phyloP scores from a whole-genome alignment of 2,329 filamentous ascomycete species.

The Diaporthe humulicola region DNA sequence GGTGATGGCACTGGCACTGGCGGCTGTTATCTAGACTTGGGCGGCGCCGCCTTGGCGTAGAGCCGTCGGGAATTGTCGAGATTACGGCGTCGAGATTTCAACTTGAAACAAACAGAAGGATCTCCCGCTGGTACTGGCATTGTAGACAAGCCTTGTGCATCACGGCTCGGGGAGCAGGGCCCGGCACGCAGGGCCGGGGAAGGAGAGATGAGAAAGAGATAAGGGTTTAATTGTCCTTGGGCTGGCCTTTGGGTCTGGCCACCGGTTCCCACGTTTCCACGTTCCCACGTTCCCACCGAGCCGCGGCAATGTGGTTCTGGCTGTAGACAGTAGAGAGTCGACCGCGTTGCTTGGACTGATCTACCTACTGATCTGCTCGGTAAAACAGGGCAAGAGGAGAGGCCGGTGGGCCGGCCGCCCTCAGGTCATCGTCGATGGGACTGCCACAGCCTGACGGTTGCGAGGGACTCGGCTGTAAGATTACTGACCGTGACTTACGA shows the following conservation, averaged over 20 bases:
- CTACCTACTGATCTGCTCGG: conserved; percentile 27
- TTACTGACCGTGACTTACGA: conserved; percentile 18
- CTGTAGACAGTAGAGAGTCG: neutral
- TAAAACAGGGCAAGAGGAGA: conserved; percentile 28
- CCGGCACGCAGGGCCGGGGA: neutral
- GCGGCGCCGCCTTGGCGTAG: conserved; percentile 8
- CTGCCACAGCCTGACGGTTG: neutral
- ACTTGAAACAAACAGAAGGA: conserved; percentile 15
- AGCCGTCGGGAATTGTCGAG: conserved; percentile 17
- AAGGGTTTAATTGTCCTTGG: conserved; percentile 25
- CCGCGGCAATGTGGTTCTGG: conserved; percentile 18
- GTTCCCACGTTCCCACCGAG: conserved; percentile 10
- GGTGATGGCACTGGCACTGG: neutral
- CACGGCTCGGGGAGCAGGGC: conserved; percentile 12
- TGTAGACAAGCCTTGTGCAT: conserved; percentile 10
- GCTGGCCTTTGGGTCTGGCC: conserved; percentile 6
- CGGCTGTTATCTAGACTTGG: conserved; percentile 10
- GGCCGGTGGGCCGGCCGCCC: neutral
- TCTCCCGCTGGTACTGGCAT: conserved; percentile 10
- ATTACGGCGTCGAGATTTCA: conserved; percentile 12
- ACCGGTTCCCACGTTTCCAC: neutral
- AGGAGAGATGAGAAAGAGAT: conserved; percentile 22
- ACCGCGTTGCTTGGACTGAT: conserved; percentile 9
- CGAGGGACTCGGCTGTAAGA: conserved; percentile 30
- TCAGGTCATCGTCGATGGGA: conserved; percentile 2